These are phyloP conservation scores for Xerocomus brunneocitrinus DNA, from an alignment of 768 basidiomycete genomes.

Conservation along the genomic window DNA sequence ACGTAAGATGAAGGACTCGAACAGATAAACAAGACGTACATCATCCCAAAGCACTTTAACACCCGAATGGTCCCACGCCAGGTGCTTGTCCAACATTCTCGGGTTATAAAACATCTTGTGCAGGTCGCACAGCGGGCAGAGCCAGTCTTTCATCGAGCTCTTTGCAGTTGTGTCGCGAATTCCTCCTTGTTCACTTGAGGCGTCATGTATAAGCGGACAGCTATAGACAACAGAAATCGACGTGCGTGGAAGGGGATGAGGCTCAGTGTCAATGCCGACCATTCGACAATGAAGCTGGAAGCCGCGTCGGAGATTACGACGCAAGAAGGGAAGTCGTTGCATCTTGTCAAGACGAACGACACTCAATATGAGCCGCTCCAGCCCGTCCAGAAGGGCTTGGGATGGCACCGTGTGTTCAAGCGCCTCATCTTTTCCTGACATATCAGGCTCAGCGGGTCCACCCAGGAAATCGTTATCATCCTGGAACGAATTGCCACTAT, in stretches of 20 bases:
- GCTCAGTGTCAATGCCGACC: conserved; percentile 33
- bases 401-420: conserved; percentile 24
- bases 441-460: background rate
- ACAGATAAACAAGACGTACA: conserved; percentile 12
- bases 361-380: conserved; percentile 32
- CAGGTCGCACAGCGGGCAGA: conserved; percentile 54
- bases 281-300: conserved; percentile 43
- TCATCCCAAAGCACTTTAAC: conserved; percentile 37
- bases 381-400: conserved; percentile 31
- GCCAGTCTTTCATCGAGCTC: conserved; percentile 34
- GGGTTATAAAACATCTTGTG: conserved; percentile 39
- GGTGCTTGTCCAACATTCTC: conserved; percentile 44
- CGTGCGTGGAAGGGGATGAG: conserved; percentile 14
- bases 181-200: conserved; percentile 8
- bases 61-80: conserved; percentile 46
- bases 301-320: conserved; percentile 45
- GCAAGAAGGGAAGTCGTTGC: conserved; percentile 51
- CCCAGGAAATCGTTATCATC: conserved; percentile 6
- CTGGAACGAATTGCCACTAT: background rate
- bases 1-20: background rate
- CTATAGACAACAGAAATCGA: conserved; percentile 24
- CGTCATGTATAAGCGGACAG: conserved; percentile 8
- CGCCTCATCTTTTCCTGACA: conserved; percentile 8
- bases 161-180: conserved; percentile 8
- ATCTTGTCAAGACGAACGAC: conserved; percentile 36